Percentiles rank a stretch among this genome's conserved stretches.
Conservation (phyloP, 805 yeast genomes). For the Yarrowia hollandica region DNA sequence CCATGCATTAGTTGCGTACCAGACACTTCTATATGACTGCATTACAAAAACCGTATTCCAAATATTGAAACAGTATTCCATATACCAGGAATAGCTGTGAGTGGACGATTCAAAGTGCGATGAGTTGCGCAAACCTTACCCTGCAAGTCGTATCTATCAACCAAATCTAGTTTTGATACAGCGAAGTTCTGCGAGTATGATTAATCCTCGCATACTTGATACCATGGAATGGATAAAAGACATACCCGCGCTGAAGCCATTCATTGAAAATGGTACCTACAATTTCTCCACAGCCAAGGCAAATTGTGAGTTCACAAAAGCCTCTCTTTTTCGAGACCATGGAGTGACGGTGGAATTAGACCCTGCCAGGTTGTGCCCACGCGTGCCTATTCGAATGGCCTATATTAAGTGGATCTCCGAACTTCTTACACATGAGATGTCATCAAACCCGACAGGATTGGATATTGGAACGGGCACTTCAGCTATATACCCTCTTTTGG, state of each 20-base stretch:
- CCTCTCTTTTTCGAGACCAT: background rate
- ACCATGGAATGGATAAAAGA: constrained; percentile 9
- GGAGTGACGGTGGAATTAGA: background rate
- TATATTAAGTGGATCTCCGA: background rate
- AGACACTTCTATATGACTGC: no score
- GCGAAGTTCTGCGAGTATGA: no score
- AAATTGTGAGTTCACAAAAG: constrained; percentile 4
- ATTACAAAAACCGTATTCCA: no score
- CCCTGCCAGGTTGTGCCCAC: background rate
- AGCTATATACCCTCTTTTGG: constrained; percentile 8
- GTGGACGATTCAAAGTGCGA: no score
- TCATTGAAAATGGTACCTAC: background rate
- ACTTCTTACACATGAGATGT: background rate
- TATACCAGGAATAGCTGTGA: no score
- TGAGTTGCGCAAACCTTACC: no score
- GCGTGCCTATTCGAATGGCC: constrained; percentile 10
- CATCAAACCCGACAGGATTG: background rate
- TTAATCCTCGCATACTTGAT: no score
- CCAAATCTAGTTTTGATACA: no score
- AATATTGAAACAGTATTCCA: no score
- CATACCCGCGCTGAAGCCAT: background rate
- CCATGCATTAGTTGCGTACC: no score
- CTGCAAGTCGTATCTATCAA: no score
- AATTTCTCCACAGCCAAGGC: constrained; percentile 8
- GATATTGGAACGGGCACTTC: constrained; percentile 14